Percentiles rank a stretch among this genome's conserved stretches.
Evolutionary conservation across 225 moss, liverwort and hornwort genomes (phyloP).

Genomic region (Rhytidiadelphus loreus): DNA sequence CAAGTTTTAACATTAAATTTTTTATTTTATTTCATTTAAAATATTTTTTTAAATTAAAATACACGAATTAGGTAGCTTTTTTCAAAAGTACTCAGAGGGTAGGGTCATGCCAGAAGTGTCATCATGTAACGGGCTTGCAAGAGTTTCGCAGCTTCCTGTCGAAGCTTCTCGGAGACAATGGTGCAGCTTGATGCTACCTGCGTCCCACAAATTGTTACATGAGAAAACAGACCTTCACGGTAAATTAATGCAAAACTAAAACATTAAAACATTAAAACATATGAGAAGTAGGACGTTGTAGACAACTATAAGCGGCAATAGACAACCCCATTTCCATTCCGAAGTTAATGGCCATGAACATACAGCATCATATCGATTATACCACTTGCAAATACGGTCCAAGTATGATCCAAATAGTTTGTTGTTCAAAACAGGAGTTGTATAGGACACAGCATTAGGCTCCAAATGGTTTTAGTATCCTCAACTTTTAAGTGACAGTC

Average conservation of each 20-base stretch:
- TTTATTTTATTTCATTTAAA: neutral
- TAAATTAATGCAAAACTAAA: neutral
- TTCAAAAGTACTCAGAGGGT: neutral
- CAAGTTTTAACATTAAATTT: neutral
- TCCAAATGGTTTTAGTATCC: neutral
- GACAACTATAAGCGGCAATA: neutral
- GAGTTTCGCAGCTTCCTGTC: conserved; percentile 23
- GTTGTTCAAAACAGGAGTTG: neutral
- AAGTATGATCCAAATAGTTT: neutral
- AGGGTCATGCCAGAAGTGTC: conserved; percentile 25
- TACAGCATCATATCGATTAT: neutral
- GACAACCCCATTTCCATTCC: neutral
- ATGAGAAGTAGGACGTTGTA: neutral
- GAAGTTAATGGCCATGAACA: neutral
- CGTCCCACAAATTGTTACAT: neutral
- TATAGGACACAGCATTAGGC: neutral
- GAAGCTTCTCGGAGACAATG: conserved; percentile 31
- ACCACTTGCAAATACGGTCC: neutral
- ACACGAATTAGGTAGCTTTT: neutral
- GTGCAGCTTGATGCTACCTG: conserved; percentile 43
- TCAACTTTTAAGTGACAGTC: neutral
- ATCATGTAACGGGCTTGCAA: conserved; percentile 40
- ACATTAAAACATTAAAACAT: neutral
- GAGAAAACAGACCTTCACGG: neutral
- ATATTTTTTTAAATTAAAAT: neutral